These are phyloP conservation scores for Crotalaria pallida DNA, from an alignment of 306 rosid genomes.

Conservation along the genomic window DNA sequence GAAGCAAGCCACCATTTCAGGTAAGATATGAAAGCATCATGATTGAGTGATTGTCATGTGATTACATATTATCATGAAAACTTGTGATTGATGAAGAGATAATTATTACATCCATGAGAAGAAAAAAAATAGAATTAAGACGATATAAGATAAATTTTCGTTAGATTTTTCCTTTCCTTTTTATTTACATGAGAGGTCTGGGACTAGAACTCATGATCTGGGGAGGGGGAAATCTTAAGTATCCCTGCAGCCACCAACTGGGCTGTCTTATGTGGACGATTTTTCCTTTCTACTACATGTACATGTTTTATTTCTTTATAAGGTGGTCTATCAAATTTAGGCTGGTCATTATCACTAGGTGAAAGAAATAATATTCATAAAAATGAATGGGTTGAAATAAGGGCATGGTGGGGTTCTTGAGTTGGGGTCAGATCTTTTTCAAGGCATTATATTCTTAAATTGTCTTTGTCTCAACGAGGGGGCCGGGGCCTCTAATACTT, in stretches of 20 bases:
- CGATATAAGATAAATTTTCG: too few relatives aligned
- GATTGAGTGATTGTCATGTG: slow-evolving; percentile 12
- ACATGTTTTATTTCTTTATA: slow-evolving; percentile 5
- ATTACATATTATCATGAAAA: not conserved
- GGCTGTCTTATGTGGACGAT: too few relatives aligned
- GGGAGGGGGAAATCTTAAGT: too few relatives aligned
- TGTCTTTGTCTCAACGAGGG: slow-evolving; percentile 48
- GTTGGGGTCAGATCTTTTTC: slow-evolving; percentile 26
- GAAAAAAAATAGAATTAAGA: not conserved
- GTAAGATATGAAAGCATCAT: not conserved
- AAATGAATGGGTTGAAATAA: slow-evolving; percentile 24
- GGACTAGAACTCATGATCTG: too few relatives aligned
- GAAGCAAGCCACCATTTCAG: slow-evolving; percentile 1
- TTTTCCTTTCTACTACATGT: slow-evolving; percentile 32
- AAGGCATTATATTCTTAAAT: slow-evolving; percentile 34
- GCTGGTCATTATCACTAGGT: slow-evolving; percentile 27
- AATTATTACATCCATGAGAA: not conserved
- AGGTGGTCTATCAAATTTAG: slow-evolving; percentile 29
- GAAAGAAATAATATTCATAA: slow-evolving; percentile 19
- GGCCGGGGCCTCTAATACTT: slow-evolving; percentile 9
- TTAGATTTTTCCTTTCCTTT: slow-evolving; percentile 32
- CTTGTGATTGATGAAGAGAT: slow-evolving; percentile 23
- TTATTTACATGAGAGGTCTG: too few relatives aligned
- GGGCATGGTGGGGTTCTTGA: slow-evolving; percentile 31
- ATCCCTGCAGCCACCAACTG: too few relatives aligned